These are phyloP conservation scores for Didymella segeticola DNA, from an alignment of 2,329 filamentous ascomycete genomes.

Conservation along the genomic window DNA sequence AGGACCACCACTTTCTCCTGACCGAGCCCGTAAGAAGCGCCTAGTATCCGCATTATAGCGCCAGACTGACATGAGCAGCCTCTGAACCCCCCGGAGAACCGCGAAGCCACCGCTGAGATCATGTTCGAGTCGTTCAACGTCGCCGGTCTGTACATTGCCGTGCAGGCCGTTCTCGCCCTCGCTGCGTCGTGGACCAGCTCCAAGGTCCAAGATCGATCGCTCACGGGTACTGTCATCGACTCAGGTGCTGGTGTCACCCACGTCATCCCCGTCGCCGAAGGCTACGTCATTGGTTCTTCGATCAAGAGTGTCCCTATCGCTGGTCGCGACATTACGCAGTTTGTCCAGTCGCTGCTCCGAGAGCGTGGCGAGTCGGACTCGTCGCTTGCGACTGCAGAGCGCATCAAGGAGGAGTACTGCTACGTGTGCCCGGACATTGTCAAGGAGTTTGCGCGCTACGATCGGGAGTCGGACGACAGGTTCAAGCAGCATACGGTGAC, in stretches of 20 bases:
- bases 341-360: conserved; percentile 93
- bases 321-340: conserved; percentile 97
- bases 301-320: conserved; percentile 99
- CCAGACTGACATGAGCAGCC: conserved; percentile 65
- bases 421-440: conserved; percentile 99
- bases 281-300: conserved; percentile 97
- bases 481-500: conserved; percentile 90
- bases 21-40: conserved; percentile 81
- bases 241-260: conserved; percentile 99
- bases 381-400: conserved; percentile 94
- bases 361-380: conserved; percentile 97
- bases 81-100: conserved; percentile 96
- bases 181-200: conserved; percentile 98
- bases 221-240: conserved; percentile 98
- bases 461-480: conserved; percentile 82
- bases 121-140: conserved; percentile 99
- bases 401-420: conserved; percentile 98
- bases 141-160: conserved; percentile 96
- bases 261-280: conserved; percentile 97
- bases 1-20: conserved; percentile 97
- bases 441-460: conserved; percentile 95
- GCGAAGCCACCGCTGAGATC: conserved; percentile 98
- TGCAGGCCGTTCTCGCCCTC: conserved; percentile 94
- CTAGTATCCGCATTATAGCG: background rate
- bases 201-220: conserved; percentile 93